A percentile compares a stretch with the other conserved stretches of the same genome.
Conservation (phyloP, 2,329 filamentous ascomycete genomes). For the Fusarium pseudoanthophilum region DNA sequence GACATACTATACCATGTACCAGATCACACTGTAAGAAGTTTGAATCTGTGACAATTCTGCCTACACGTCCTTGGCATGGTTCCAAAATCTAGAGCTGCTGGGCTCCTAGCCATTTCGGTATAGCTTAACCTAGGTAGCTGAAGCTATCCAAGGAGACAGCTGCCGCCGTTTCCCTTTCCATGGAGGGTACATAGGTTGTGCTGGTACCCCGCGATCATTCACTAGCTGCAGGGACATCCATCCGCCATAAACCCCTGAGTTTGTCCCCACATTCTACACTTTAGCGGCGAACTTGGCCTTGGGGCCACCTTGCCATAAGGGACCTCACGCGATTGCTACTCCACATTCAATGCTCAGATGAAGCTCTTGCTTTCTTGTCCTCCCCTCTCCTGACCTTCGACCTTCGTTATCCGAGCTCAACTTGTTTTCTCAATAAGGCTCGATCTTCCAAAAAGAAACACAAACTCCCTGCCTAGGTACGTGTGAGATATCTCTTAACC, state of each 20-base stretch:
- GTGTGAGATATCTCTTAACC: constrained; percentile 25
- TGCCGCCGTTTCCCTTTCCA: not conserved
- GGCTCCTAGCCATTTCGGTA: not conserved
- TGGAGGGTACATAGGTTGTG: not conserved
- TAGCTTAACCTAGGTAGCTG: not conserved
- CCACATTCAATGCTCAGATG: constrained; percentile 30
- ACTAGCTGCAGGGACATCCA: constrained; percentile 17
- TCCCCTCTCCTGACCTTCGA: constrained; percentile 16
- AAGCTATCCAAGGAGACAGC: not conserved
- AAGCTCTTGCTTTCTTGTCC: constrained; percentile 36
- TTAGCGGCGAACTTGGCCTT: constrained; percentile 41
- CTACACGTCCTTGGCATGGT: not conserved
- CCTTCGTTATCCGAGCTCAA: constrained; percentile 37
- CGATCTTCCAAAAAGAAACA: constrained; percentile 2
- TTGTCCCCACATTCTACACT: constrained; percentile 42
- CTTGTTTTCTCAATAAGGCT: constrained; percentile 38
- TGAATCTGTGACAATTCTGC: not conserved
- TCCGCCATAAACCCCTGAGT: constrained; percentile 32
- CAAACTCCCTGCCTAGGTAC: constrained; percentile 36
- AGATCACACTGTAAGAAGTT: not conserved
- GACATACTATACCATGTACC: not conserved
- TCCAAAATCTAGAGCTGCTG: not conserved
- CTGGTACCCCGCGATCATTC: constrained; percentile 41
- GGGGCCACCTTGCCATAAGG: constrained; percentile 52
- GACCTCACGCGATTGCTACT: constrained; percentile 44